Conservation (phyloP, 2,329 filamentous ascomycete species). For the Colletotrichum cordylinicola region DNA sequence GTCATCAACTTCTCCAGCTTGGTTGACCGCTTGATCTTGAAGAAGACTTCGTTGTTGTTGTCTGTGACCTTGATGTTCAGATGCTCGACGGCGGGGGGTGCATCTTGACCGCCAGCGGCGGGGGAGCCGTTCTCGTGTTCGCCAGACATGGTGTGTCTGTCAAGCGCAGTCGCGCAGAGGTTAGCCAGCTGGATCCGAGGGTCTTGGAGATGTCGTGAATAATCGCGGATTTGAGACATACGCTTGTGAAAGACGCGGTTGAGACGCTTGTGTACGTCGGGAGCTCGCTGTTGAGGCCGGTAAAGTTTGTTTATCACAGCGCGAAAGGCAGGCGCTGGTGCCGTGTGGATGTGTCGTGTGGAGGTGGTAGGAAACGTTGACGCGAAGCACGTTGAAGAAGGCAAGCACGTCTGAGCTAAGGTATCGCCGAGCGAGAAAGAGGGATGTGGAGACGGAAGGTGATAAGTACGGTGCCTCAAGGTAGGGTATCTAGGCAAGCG, state of each 20-base stretch:
- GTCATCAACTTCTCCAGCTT: conserved; percentile 98
- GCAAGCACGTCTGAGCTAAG: not conserved
- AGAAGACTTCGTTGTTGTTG: conserved; percentile 99
- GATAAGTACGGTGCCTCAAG: not conserved
- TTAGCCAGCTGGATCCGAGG: not conserved
- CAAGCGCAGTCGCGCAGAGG: not conserved
- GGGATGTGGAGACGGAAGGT: not conserved
- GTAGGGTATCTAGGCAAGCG: not conserved
- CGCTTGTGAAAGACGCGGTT: not conserved
- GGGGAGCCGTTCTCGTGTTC: conserved; percentile 58
- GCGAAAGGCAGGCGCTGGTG: not conserved
- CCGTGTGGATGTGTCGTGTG: not conserved
- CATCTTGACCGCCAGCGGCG: conserved; percentile 37
- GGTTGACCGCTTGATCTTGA: conserved; percentile 98
- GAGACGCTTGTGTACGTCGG: not conserved
- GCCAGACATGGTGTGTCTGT: conserved; percentile 49
- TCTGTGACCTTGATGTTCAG: conserved; percentile 99
- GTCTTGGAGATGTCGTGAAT: not conserved
- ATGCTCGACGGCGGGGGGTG: conserved; percentile 71
- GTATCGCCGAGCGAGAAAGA: not conserved
- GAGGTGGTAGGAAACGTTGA: not conserved
- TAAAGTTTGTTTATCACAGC: not conserved
- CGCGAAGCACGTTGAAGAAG: not conserved
- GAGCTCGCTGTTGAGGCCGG: not conserved
- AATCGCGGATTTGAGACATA: not conserved